These are phyloP conservation scores for Ustilago sp. DNA, from an alignment of 1,284 basidiomycete genomes.

Conservation along the genomic window DNA sequence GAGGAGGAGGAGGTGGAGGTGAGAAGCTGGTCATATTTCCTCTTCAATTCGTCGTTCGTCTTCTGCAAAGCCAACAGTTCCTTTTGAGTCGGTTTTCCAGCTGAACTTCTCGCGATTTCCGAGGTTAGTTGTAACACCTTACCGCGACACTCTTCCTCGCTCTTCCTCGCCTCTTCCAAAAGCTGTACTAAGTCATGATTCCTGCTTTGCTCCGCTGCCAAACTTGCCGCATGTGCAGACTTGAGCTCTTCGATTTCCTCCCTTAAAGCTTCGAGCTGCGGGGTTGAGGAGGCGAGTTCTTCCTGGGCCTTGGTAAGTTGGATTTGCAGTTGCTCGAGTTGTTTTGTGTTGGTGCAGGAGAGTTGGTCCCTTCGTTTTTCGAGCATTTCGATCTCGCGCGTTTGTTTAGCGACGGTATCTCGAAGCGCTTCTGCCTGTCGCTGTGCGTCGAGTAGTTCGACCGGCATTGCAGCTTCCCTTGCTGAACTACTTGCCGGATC, in stretches of 20 bases:
- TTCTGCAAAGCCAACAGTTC: conserved; percentile 36
- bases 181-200: conserved; percentile 19
- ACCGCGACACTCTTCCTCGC: conserved; percentile 30
- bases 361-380: conserved; percentile 45
- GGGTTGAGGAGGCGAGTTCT: conserved; percentile 12
- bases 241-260: conserved; percentile 35
- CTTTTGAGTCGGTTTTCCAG: conserved; percentile 28
- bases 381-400: conserved; percentile 48
- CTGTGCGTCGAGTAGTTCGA: conserved; percentile 65
- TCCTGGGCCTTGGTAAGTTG: conserved; percentile 20
- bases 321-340: conserved; percentile 9
- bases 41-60: conserved; percentile 41
- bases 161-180: conserved; percentile 14
- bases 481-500: conserved; percentile 56
- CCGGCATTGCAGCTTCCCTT: conserved; percentile 33
- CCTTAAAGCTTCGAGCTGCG: conserved; percentile 22
- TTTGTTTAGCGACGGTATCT: conserved; percentile 49
- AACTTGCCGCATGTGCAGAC: conserved; percentile 20
- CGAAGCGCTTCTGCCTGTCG: conserved; percentile 57
- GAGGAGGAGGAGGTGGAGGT: background rate
- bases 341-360: conserved; percentile 21
- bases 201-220: conserved; percentile 22
- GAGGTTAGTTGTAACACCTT: conserved; percentile 40
- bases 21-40: conserved; percentile 28
- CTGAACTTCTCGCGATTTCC: conserved; percentile 34